Evolutionary conservation across 441 rosid genomes (phyloP).

Genomic region (Populus hybrid): DNA sequence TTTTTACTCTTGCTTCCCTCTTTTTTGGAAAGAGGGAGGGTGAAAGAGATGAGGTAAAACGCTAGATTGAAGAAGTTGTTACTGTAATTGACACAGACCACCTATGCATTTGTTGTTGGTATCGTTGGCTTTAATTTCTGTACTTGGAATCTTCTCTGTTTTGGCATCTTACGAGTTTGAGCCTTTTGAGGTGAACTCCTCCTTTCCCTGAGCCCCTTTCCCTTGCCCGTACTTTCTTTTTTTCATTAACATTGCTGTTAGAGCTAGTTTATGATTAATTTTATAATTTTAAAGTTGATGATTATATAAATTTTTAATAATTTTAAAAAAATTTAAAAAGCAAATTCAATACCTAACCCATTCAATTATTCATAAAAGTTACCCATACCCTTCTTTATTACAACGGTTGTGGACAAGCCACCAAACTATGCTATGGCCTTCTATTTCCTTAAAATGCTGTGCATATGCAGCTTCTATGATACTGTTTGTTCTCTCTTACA

Average conservation of each 20-base stretch:
- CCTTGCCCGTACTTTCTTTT: no score
- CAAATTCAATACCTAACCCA: no score
- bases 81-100: conserved; percentile 28
- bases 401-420: conserved; percentile 6
- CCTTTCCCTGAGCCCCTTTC: not conserved
- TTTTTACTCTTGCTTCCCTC: conserved; percentile 18
- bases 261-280: no score
- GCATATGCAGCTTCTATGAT: not conserved
- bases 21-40: conserved; percentile 3
- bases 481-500: not conserved
- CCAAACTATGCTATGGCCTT: not conserved
- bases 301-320: no score
- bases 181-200: conserved; percentile 8
- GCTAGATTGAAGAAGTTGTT: not conserved
- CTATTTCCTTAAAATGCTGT: not conserved
- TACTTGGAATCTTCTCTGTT: conserved; percentile 28
- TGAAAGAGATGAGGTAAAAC: not conserved
- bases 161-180: conserved; percentile 19
- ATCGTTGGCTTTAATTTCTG: conserved; percentile 13
- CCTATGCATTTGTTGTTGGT: conserved; percentile 16
- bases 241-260: no score
- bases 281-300: no score
- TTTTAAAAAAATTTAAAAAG: no score
- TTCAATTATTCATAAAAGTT: no score
- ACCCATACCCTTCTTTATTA: not conserved